Evolutionary conservation across 768 basidiomycete genomes (phyloP).

Genomic region (Cystofilobasidium macerans): DNA sequence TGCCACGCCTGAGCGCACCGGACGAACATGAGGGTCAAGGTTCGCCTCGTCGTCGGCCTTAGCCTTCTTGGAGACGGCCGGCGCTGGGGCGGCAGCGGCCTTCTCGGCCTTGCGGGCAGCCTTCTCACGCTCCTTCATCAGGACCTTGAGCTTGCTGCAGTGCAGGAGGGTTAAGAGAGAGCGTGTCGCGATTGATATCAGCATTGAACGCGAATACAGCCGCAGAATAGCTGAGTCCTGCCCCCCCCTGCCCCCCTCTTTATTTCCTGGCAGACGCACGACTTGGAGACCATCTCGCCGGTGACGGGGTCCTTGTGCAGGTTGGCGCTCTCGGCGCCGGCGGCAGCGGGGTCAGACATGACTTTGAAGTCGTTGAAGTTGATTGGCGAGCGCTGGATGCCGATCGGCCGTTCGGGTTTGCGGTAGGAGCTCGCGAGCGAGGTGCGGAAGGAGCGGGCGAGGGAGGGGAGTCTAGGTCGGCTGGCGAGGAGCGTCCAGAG

Average conservation of each 20-base stretch:
- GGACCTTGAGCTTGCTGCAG: conserved; percentile 79
- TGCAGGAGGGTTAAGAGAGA: not conserved
- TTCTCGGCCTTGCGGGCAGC: conserved; percentile 61
- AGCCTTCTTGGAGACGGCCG: conserved; percentile 14
- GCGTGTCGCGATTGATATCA: too few species aligned
- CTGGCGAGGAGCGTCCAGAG: not conserved
- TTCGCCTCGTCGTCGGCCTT: conserved; percentile 57
- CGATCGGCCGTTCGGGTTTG: too few species aligned
- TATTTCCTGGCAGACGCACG: conserved; percentile 43
- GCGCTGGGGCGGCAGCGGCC: conserved; percentile 34
- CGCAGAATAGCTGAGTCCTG: too few species aligned
- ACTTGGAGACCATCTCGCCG: conserved; percentile 94
- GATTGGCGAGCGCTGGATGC: too few species aligned
- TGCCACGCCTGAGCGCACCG: not conserved
- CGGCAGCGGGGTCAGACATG: conserved; percentile 6
- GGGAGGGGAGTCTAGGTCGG: not conserved
- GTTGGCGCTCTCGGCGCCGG: conserved; percentile 31
- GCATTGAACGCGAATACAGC: too few species aligned
- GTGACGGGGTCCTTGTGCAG: conserved; percentile 51
- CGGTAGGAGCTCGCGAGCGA: not conserved
- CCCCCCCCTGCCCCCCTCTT: too few species aligned
- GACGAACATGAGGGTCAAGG: conserved; percentile 76
- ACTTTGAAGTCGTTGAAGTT: conserved; percentile 3
- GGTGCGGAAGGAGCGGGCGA: not conserved
- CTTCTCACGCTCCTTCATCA: conserved; percentile 67